Percentiles rank a stretch among this genome's conserved stretches.
phyloP scores from a whole-genome alignment of 352 stramenopile species.

The Saprolegnia parasitica region DNA sequence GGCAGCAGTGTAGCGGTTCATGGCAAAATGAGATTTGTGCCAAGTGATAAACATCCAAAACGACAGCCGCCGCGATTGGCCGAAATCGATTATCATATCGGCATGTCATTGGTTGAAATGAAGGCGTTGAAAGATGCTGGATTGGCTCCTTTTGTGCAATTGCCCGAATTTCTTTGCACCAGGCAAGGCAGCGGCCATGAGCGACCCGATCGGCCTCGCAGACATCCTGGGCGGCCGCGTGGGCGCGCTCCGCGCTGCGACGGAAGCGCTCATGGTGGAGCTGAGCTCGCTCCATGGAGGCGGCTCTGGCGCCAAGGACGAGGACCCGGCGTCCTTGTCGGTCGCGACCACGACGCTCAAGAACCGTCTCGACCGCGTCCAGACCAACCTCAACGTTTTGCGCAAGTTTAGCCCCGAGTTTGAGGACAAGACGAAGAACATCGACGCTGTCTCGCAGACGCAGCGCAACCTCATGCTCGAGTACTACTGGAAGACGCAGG shows the following conservation, averaged over 20 bases:
- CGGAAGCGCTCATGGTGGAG: slow-evolving; percentile 82
- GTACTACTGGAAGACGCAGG: slow-evolving; percentile 87
- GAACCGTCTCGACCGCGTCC: slow-evolving; percentile 78
- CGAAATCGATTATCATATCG: too few species aligned
- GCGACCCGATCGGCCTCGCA: slow-evolving; percentile 81
- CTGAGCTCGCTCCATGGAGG: slow-evolving; percentile 35
- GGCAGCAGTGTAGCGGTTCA: too few species aligned
- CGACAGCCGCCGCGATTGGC: too few species aligned
- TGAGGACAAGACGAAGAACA: slow-evolving; percentile 82
- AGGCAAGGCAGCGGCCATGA: slow-evolving; percentile 40
- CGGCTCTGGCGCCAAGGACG: slow-evolving; percentile 43
- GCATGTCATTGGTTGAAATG: too few species aligned
- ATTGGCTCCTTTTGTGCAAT: not conserved
- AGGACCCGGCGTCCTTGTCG: slow-evolving; percentile 28
- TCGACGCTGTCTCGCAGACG: slow-evolving; percentile 78
- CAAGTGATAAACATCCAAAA: too few species aligned
- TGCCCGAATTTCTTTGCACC: not conserved
- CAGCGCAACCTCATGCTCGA: slow-evolving; percentile 85
- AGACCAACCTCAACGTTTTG: slow-evolving; percentile 82
- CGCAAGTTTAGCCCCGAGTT: slow-evolving; percentile 81
- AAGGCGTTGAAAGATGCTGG: not conserved
- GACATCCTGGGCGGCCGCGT: slow-evolving; percentile 81
- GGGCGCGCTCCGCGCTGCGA: slow-evolving; percentile 73
- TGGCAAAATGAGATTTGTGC: too few species aligned
- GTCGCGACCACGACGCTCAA: slow-evolving; percentile 60